Evolutionary conservation across 2,329 filamentous ascomycete genomes (phyloP).

Genomic region (Cercospora sp.): DNA sequence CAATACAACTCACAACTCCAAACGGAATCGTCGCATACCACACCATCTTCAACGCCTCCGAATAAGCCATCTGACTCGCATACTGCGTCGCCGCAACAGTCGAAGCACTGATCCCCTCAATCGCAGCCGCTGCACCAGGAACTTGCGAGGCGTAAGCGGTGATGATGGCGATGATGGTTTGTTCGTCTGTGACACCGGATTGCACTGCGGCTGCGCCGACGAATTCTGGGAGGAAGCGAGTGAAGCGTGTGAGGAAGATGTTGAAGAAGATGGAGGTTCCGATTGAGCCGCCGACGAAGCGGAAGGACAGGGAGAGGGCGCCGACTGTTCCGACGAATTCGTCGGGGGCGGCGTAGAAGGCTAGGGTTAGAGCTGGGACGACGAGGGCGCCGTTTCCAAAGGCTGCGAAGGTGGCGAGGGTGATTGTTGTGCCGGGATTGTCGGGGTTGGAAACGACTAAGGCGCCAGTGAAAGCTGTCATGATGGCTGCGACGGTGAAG

Average conservation of each 20-base stretch:
- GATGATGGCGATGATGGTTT: constrained; percentile 15
- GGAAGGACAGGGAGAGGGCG: constrained; percentile 65
- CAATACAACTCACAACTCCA: constrained; percentile 27
- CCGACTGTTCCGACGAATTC: constrained; percentile 69
- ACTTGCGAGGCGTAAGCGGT: constrained; percentile 26
- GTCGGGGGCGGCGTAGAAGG: constrained; percentile 63
- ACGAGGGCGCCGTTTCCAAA: constrained; percentile 67
- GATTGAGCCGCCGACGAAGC: constrained; percentile 65
- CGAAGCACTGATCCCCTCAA: constrained; percentile 16
- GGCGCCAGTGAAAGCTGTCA: constrained; percentile 57
- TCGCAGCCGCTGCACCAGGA: constrained; percentile 23
- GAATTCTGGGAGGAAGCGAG: constrained; percentile 51
- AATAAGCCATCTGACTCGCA: constrained; percentile 26
- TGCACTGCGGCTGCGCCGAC: constrained; percentile 49
- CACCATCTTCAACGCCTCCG: constrained; percentile 27
- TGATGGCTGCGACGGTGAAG: constrained; percentile 59
- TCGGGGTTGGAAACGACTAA: constrained; percentile 29
- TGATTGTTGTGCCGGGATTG: constrained; percentile 37
- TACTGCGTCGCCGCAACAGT: constrained; percentile 27
- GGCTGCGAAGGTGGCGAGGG: constrained; percentile 59
- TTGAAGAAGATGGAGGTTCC: constrained; percentile 52
- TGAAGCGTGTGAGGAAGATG: constrained; percentile 51
- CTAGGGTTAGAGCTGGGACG: constrained; percentile 64
- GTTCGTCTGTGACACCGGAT: constrained; percentile 17
- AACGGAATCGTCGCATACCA: constrained; percentile 31